Evolutionary conservation across 2,329 filamentous ascomycete species (phyloP).

Genomic region (Alternaria hordeiaustralica): DNA sequence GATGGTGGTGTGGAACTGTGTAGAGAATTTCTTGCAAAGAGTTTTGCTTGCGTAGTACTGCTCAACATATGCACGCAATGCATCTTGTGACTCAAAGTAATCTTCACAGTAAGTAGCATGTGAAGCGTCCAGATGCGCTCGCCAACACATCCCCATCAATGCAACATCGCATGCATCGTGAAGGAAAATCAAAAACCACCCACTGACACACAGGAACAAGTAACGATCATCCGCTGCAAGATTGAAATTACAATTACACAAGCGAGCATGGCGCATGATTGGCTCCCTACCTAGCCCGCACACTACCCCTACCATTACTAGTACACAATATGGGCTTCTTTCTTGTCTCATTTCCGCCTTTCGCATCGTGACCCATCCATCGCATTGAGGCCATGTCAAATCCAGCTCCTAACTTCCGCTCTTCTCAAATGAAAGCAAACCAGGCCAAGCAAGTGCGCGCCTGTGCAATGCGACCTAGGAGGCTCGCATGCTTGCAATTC

Average conservation of each 20-base stretch:
- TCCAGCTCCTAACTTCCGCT: conserved; percentile 3
- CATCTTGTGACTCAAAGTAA: conserved; percentile 2
- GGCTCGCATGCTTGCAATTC: background rate
- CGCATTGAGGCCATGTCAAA: conserved; percentile 11
- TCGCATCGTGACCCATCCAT: conserved; percentile 6
- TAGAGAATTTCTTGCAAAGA: conserved; percentile 10
- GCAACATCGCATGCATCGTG: background rate
- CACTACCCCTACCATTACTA: conserved; percentile 15
- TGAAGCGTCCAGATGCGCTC: background rate
- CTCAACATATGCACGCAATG: conserved; percentile 3
- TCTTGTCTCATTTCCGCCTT: conserved; percentile 18
- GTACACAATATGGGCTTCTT: background rate
- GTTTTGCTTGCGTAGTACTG: background rate
- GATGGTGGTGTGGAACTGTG: background rate
- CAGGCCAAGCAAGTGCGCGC: conserved; percentile 1
- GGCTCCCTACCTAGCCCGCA: conserved; percentile 15
- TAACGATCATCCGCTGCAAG: conserved; percentile 10
- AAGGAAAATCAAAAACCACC: background rate
- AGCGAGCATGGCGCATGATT: conserved; percentile 22
- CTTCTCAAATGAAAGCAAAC: background rate
- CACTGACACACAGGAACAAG: conserved; percentile 11
- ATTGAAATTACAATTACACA: conserved; percentile 37
- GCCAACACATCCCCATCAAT: background rate
- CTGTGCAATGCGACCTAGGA: background rate
- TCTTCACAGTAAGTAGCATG: background rate